Base-by-base conservation (phyloP, 176 grass and related monocot genomes). In the Canna indica region DNA sequence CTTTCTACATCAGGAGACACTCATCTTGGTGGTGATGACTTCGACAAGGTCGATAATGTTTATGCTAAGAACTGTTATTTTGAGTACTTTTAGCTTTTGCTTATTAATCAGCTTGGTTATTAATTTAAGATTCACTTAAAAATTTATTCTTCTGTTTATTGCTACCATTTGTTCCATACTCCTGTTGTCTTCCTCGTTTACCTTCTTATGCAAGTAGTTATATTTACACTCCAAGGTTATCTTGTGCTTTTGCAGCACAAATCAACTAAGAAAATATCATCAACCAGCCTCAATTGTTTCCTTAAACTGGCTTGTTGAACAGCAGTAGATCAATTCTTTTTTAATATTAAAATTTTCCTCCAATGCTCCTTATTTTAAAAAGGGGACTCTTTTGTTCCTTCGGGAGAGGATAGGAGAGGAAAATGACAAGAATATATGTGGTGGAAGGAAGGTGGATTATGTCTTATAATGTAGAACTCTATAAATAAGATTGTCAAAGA, bases 11-110 rank as follows among this genome's bases (percentile, higher is more conserved):
- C 88, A 0, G 88, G 88, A 42, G 88, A 91, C 42, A 91, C 88
- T 39, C 88, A 91, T 71, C 88, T 91, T 53, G 88, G 88, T 71
- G 84, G 84, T 69, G 84, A 91, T 84, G 88, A 91, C 74, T 91
- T 87, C n/a, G 88, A 91, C 73, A 91, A 91, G 88, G 88, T 91
- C 50, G n/a, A 38, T 44, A 10, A n/a, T 31, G 5, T 60, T 30
- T 14, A 10, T 60, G 14, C 25, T 17, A 13, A 28, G 27, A n/a
- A 30, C 27, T 6, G 15, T n/a, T 30, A 60, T 54, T 54, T 7
- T 54, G 4, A n/a, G 17, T 32, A 30, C 0, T n/a, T 6, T 5
- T 54, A 54, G 15, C 17, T 54, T 54, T n/a, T n/a, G 22, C 22
- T n/a, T n/a, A n/a, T 54, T 54, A n/a, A 54, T 54, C 22, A 18